These are phyloP conservation scores for Lunasporangiospora selenospora DNA, from an alignment of 192 early-diverging fungal species.

Conservation along the genomic window DNA sequence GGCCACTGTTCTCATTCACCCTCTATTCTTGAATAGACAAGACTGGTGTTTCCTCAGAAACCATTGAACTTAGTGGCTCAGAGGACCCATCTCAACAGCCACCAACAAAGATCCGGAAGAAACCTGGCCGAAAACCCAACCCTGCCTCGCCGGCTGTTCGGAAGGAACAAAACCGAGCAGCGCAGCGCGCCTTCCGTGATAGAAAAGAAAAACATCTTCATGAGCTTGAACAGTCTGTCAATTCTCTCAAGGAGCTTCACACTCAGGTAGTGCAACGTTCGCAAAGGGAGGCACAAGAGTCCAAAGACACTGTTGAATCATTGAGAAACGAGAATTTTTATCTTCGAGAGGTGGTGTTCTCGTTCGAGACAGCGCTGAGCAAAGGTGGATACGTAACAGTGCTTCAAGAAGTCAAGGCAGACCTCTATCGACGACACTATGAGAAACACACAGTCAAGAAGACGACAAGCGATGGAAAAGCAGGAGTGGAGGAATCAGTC, in stretches of 20 bases:
- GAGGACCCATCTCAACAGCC: constrained; percentile 19
- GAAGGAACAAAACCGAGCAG: constrained; percentile 86
- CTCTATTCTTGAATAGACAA: too few species aligned
- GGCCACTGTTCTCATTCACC: too few species aligned
- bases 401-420: constrained; percentile 41
- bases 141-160: constrained; percentile 62
- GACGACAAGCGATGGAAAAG: too few species aligned
- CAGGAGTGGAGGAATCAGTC: too few species aligned
- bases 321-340: constrained; percentile 53
- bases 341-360: constrained; percentile 50
- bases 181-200: constrained; percentile 89
- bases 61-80: too few species aligned
- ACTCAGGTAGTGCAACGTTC: constrained; percentile 39
- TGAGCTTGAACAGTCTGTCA: constrained; percentile 75
- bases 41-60: too few species aligned
- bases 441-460: constrained; percentile 26
- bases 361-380: constrained; percentile 48
- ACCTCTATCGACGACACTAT: constrained; percentile 41
- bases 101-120: constrained; percentile 54
- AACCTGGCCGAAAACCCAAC: constrained; percentile 64
- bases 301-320: constrained; percentile 34
- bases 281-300: constrained; percentile 38
- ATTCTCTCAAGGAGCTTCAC: constrained; percentile 63
- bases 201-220: constrained; percentile 79
- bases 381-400: constrained; percentile 24